These are phyloP conservation scores for Fistulinella prunicolor DNA, from an alignment of 768 basidiomycete species.

Conservation along the genomic window DNA sequence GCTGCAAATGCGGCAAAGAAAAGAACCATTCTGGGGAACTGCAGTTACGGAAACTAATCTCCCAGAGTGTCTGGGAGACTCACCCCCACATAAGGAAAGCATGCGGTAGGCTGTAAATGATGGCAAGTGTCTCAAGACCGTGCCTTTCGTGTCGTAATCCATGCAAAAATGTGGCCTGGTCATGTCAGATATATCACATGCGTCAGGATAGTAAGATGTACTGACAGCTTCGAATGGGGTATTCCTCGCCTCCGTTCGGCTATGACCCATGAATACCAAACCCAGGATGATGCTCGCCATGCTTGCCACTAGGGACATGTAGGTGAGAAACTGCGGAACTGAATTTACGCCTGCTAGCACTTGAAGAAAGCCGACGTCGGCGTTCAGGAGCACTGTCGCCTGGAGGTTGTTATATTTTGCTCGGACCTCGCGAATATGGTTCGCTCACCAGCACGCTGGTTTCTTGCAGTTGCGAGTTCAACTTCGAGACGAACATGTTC, in stretches of 20 bases:
- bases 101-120: slow-evolving; percentile 54
- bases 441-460: slow-evolving; percentile 50
- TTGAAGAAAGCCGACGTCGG: slow-evolving; percentile 57
- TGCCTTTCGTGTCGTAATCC: slow-evolving; percentile 25
- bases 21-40: slow-evolving; percentile 23
- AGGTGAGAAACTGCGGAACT: slow-evolving; percentile 39
- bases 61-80: slow-evolving; percentile 22
- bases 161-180: slow-evolving; percentile 14
- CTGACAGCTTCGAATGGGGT: slow-evolving; percentile 37
- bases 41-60: not conserved
- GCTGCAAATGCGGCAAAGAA: slow-evolving; percentile 26
- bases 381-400: slow-evolving; percentile 56
- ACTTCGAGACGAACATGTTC: slow-evolving; percentile 41
- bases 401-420: slow-evolving; percentile 15
- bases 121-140: slow-evolving; percentile 49
- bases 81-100: slow-evolving; percentile 60
- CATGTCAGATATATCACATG: not conserved
- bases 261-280: slow-evolving; percentile 41
- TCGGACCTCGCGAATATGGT: not conserved
- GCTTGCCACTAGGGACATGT: slow-evolving; percentile 42
- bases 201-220: not conserved
- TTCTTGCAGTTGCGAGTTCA: slow-evolving; percentile 50
- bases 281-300: slow-evolving; percentile 43
- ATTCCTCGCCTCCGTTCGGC: slow-evolving; percentile 32
- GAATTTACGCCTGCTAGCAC: slow-evolving; percentile 39